Conservation (phyloP, 2,329 filamentous ascomycete genomes). For the Botrytis byssoidea region DNA sequence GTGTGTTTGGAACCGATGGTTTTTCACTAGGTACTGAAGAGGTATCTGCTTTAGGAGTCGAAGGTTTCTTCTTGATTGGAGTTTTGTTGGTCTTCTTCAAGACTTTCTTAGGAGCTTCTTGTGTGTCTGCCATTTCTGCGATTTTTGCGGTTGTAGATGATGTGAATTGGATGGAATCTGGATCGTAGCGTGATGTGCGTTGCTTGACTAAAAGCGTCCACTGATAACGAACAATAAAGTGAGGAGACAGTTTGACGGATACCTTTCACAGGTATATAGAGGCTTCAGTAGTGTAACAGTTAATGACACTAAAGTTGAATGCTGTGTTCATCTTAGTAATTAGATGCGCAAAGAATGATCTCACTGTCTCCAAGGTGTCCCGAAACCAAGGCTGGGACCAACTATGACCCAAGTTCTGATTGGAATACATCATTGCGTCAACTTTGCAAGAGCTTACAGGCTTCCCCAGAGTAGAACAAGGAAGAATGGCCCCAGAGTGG, state of each 20-base stretch:
- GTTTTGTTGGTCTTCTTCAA: constrained; percentile 19
- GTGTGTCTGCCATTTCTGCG: constrained; percentile 16
- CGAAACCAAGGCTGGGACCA: constrained; percentile 1
- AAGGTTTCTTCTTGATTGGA: constrained; percentile 17
- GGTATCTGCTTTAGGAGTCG: background rate
- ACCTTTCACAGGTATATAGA: constrained; percentile 15
- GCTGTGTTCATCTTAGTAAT: constrained; percentile 19
- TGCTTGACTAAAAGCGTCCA: constrained; percentile 17
- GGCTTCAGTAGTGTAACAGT: background rate
- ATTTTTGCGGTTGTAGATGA: background rate
- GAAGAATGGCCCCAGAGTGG: constrained; percentile 10
- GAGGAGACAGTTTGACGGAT: constrained; percentile 18
- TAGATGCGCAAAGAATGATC: constrained; percentile 11
- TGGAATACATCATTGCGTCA: constrained; percentile 19
- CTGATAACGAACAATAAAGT: constrained; percentile 13
- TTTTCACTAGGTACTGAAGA: constrained; percentile 13
- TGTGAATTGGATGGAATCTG: constrained; percentile 9
- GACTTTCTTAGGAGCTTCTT: constrained; percentile 22
- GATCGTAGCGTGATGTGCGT: constrained; percentile 2
- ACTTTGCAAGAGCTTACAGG: constrained; percentile 7
- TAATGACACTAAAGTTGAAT: background rate
- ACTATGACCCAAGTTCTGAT: constrained; percentile 16
- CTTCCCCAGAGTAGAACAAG: constrained; percentile 16
- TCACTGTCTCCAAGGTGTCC: background rate
- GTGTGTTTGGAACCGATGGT: background rate